Base-by-base conservation (phyloP, 2,329 filamentous ascomycete genomes). In the Aspergillus chevalieri region DNA sequence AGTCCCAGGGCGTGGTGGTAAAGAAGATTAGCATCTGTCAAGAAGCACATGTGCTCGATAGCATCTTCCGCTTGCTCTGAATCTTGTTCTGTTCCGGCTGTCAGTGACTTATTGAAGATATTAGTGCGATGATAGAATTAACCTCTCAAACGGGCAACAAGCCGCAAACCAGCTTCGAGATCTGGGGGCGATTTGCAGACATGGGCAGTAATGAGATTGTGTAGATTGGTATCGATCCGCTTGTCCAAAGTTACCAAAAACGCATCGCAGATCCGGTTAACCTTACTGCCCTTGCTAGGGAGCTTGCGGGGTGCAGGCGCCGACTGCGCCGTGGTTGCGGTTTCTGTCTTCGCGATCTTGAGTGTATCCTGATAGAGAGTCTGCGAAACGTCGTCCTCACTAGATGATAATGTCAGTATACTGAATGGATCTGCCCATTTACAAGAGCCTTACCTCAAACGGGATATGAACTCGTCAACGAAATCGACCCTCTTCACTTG, bases 11-110 rank as follows among this genome's bases (percentile, higher is more conserved):
- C 88, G 52, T 91, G 85, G 53, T 96, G 89, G 62, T 95, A 98
- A 0, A 98, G 80, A 36, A 84, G 84, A 66, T 96, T 94, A 43
- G 94, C 86, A 68, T 98, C 93, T 0, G 91, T 89, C 39, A 98
- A 79, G 76, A 98, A 98, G 76, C 90, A 97, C 52, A 98, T 96
- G 63, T 98, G 93, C 65, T 96, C 90, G 19, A 96, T 86, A 0
- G 92, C 92, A 66, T 85, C 86, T 58, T 97, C 92, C 0, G 89
- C 89, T 57, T 91, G 78, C 47, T 83, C 79, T 39, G 82, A 75
- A 45, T 86, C 81, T 57, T 85, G 79, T 48, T 80, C 78, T 72
- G 44, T 38, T 43, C 46, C 19, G 26, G 26, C 36, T 49, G 21
- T 33, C 12, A 47, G 43, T 22, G 7, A 26, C 12, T 21, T 30